Base-by-base conservation (phyloP, 2,329 filamentous ascomycete species). In the Nakataea oryzae region DNA sequence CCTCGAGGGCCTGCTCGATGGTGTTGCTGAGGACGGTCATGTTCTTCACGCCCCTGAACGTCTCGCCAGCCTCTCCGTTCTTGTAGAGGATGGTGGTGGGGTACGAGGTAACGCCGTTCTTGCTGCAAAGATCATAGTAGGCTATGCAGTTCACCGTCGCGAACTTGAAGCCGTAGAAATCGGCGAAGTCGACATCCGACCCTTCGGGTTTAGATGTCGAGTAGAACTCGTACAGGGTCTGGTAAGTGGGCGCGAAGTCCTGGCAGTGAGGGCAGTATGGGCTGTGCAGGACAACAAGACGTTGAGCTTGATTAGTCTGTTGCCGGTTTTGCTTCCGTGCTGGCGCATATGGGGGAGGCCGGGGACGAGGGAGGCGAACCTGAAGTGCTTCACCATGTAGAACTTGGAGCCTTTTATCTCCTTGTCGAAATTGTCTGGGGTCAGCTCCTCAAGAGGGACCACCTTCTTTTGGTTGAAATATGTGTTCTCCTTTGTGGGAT, bases 191-290 rank as follows among this genome's bases (percentile, higher is more conserved):
- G 54, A 81, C 76, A 5, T 54, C 26, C n/a, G 13, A 28, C 11
- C 26, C 30, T 27, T 41, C 34, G 21, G 89, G 88, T 69, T 91
- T 87, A 50, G 91, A 95, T 50, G 93, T 97, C 77, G 91, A 79
- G 78, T 97, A 99, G 75, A 87, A 97, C 77, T 99, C 95, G 80
- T 97, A 96, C 17, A 93, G 75, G 6, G 93, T 97, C 75, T 97
- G 92, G 80, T 86, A 97, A 60, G 85, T 87, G 9, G 95, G 95
- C 61, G 90, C 91, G 70, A 91, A 90, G 59, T 82, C 79, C 72
- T 82, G 82, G 77, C 93, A 97, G 74, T 96, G 91, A 58, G 81
- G 81, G 74, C 83, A 86, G 66, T 78, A 84, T 13, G 83, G 83
- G 68, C 83, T 86, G 63, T 9, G 32, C 78, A 68, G 70, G 69